These are phyloP conservation scores for Aphanomyces stellatus DNA, from an alignment of 352 stramenopile genomes.

Conservation along the genomic window DNA sequence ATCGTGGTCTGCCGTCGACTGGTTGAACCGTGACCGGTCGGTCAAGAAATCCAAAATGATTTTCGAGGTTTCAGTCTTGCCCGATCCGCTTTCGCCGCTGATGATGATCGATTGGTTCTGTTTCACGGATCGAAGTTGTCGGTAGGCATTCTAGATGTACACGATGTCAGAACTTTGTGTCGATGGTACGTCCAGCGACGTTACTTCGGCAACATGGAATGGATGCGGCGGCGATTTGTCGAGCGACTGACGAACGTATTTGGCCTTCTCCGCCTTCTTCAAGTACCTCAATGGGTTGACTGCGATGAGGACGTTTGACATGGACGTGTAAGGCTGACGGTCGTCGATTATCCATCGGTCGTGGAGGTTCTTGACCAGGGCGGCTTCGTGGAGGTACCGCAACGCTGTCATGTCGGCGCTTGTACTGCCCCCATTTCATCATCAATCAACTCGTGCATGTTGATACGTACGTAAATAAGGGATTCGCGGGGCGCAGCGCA, in stretches of 20 bases:
- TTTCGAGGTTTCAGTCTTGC: constrained; percentile 32
- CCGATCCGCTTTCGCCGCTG: constrained; percentile 47
- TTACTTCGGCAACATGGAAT: constrained; percentile 17
- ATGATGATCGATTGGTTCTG: constrained; percentile 59
- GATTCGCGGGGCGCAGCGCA: constrained; percentile 58
- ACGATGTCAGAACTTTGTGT: neutral
- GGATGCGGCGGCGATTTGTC: constrained; percentile 19
- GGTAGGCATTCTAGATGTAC: constrained; percentile 43
- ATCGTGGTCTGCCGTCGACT: constrained; percentile 60
- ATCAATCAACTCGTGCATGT: no score
- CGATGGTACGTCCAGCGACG: no score
- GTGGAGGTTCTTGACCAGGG: constrained; percentile 19
- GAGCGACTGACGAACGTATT: neutral
- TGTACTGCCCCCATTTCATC: constrained; percentile 25
- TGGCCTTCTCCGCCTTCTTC: constrained; percentile 35
- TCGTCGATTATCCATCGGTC: constrained; percentile 12
- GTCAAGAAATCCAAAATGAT: constrained; percentile 9
- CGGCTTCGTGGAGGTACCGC: constrained; percentile 37
- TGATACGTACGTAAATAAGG: constrained; percentile 36
- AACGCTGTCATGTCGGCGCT: constrained; percentile 74
- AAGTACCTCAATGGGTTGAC: constrained; percentile 28
- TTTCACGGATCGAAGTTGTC: constrained; percentile 72
- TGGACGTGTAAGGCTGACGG: constrained; percentile 14
- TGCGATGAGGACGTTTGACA: constrained; percentile 18
- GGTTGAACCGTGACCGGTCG: constrained; percentile 23